phyloP scores from a whole-genome alignment of 169 alveolate genomes.

The Eimeria zaria region DNA sequence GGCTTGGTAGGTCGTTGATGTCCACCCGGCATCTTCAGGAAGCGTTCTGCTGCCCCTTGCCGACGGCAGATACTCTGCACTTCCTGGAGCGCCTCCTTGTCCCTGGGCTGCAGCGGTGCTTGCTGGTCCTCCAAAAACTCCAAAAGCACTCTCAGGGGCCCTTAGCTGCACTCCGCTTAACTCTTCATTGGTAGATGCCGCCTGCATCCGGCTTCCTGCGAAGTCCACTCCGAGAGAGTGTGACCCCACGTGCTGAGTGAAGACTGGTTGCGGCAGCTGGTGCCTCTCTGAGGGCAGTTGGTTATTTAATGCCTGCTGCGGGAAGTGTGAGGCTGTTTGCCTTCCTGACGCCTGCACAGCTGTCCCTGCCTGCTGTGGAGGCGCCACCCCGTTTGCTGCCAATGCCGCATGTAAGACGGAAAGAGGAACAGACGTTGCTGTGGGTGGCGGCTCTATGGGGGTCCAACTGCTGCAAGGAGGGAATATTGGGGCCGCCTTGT shows the following conservation, averaged over 20 bases:
- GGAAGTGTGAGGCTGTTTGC: not conserved
- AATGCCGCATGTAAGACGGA: constrained; percentile 65
- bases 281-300: not conserved
- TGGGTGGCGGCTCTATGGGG: constrained; percentile 65
- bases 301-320: not conserved
- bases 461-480: constrained; percentile 76
- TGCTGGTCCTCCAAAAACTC: constrained; percentile 50
- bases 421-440: constrained; percentile 57
- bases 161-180: constrained; percentile 44
- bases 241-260: not conserved
- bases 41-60: constrained; percentile 77
- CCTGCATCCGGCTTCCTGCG: not conserved
- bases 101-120: constrained; percentile 19
- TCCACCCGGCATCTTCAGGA: constrained; percentile 78
- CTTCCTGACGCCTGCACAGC: not conserved
- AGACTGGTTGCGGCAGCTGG: constrained; percentile 15
- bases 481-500: constrained; percentile 36
- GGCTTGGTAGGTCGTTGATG: constrained; percentile 36
- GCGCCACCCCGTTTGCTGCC: constrained; percentile 27
- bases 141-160: constrained; percentile 62
- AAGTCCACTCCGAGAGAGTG: not conserved
- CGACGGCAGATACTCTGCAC: constrained; percentile 45
- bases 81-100: not conserved
- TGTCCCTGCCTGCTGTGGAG: not conserved
- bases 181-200: constrained; percentile 46